phyloP scores from a whole-genome alignment of 805 yeast genomes.

The Monosporozyma servazzii region DNA sequence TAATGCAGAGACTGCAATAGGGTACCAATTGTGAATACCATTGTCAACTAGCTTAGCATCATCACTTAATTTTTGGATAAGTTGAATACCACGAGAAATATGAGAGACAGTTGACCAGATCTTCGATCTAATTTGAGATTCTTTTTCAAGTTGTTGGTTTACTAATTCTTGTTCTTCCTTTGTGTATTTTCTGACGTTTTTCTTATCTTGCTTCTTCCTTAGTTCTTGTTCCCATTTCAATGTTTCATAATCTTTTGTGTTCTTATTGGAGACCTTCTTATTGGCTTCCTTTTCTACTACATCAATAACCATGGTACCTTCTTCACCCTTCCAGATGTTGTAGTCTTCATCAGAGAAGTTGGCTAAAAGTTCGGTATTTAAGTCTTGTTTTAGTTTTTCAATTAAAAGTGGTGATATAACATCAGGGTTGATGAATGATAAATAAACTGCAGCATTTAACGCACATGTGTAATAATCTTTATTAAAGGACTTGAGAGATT shows the following conservation, averaged over 20 bases:
- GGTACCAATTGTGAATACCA: conserved; percentile 63
- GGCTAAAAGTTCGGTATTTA: conserved; percentile 31
- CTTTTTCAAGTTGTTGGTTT: conserved; percentile 54
- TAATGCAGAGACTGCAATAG: conserved; percentile 46
- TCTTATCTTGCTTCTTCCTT: conserved; percentile 60
- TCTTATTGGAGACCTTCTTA: conserved; percentile 47
- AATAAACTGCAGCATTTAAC: conserved; percentile 42
- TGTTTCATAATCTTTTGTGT: conserved; percentile 77
- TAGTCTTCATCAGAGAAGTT: conserved; percentile 42
- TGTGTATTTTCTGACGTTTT: conserved; percentile 46
- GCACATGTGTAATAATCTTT: conserved; percentile 35
- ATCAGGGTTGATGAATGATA: conserved; percentile 53
- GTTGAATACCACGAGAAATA: conserved; percentile 41
- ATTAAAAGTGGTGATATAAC: conserved; percentile 44
- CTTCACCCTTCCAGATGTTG: conserved; percentile 57
- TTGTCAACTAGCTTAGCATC: conserved; percentile 48
- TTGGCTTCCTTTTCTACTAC: conserved; percentile 42
- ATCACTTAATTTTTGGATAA: conserved; percentile 46
- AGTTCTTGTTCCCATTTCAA: conserved; percentile 83
- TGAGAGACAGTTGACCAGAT: conserved; percentile 33
- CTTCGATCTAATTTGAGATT: conserved; percentile 43
- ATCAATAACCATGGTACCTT: conserved; percentile 61
- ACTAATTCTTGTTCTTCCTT: conserved; percentile 67
- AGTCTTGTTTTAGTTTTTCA: conserved; percentile 35
- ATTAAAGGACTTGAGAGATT: conserved; percentile 8